phyloP scores from a whole-genome alignment of 1,284 basidiomycete genomes.

The Sporisorium iseilematis-ciliati region DNA sequence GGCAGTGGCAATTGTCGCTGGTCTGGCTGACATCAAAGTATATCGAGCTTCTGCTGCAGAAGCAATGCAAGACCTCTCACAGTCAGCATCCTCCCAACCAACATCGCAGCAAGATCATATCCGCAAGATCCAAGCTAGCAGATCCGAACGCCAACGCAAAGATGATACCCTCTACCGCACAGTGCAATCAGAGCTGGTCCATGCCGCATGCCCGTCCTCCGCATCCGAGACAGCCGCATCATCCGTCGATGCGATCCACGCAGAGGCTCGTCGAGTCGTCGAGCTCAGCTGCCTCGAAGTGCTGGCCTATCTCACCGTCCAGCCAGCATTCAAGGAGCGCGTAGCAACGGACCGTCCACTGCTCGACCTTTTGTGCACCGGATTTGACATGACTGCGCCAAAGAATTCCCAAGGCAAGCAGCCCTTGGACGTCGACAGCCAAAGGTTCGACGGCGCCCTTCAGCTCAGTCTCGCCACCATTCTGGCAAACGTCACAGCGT shows the following conservation, averaged over 20 bases:
- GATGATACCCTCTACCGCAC: conserved; percentile 26
- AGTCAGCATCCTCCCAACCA: conserved; percentile 28
- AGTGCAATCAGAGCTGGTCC: conserved; percentile 15
- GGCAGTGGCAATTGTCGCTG: conserved; percentile 34
- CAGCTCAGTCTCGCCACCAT: conserved; percentile 58
- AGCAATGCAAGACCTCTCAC: conserved; percentile 25
- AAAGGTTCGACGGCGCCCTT: conserved; percentile 45
- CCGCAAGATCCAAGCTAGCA: conserved; percentile 22
- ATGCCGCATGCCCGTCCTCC: not conserved
- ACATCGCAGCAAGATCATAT: conserved; percentile 28
- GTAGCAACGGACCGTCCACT: conserved; percentile 27
- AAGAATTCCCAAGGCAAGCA: not conserved
- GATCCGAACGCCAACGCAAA: conserved; percentile 28
- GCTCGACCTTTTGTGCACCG: conserved; percentile 36
- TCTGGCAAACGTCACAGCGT: conserved; percentile 48
- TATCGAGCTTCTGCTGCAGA: conserved; percentile 23
- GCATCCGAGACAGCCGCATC: not conserved
- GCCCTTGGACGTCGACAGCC: conserved; percentile 17
- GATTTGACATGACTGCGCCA: conserved; percentile 15
- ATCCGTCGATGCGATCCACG: not conserved
- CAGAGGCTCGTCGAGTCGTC: conserved; percentile 6
- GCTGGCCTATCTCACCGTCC: conserved; percentile 56
- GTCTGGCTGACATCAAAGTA: conserved; percentile 39
- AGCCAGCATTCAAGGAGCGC: conserved; percentile 36
- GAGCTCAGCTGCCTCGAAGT: conserved; percentile 56